These are phyloP conservation scores for Talaromyces sp. DNA, from an alignment of 2,329 filamentous ascomycete genomes.

Conservation along the genomic window DNA sequence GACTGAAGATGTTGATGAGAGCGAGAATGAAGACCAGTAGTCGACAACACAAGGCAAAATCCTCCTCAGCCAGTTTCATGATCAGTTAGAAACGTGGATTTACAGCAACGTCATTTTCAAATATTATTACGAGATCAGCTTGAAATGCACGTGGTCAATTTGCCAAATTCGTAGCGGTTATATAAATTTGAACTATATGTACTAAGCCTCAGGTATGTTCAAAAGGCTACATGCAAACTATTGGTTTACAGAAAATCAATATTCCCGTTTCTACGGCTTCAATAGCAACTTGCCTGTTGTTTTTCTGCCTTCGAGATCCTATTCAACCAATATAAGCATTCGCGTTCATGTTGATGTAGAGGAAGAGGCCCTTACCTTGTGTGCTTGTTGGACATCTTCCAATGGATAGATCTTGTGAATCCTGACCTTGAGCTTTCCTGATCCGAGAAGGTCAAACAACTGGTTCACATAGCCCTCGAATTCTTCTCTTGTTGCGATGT, in stretches of 20 bases:
- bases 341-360: constrained; percentile 3
- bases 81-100: not conserved
- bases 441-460: constrained; percentile 61
- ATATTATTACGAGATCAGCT: not conserved
- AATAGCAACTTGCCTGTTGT: constrained; percentile 79
- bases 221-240: not conserved
- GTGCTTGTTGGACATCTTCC: constrained; percentile 64
- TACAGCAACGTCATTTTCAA: not conserved
- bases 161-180: not conserved
- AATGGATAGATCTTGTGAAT: constrained; percentile 75
- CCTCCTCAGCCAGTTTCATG: not conserved
- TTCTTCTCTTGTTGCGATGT: constrained; percentile 64
- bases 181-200: not conserved
- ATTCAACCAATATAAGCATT: not conserved
- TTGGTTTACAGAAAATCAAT: not conserved
- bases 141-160: not conserved
- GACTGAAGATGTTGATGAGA: not conserved
- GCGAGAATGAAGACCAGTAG: not conserved
- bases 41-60: not conserved
- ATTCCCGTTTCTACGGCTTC: constrained; percentile 41
- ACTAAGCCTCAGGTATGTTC: not conserved
- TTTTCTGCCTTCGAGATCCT: constrained; percentile 73
- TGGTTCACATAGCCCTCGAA: constrained; percentile 64
- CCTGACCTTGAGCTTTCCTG: constrained; percentile 63
- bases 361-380: constrained; percentile 40